Percentiles rank a stretch among this genome's conserved stretches.
These are phyloP conservation scores for Oryza glaberrima DNA, from an alignment of 176 grass and related monocot species.

Conservation along the genomic window DNA sequence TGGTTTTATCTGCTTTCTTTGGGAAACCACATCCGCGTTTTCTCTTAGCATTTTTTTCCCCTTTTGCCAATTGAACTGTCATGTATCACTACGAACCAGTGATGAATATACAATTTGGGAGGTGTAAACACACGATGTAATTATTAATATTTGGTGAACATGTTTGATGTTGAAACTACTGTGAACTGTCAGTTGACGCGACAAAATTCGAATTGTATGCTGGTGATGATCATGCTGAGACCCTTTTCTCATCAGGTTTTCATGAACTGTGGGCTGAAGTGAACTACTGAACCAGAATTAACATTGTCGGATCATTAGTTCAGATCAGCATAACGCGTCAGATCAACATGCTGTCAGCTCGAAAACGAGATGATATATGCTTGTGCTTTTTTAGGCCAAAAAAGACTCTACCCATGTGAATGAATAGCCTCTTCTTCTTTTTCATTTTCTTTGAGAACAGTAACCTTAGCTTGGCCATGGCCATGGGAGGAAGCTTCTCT, in stretches of 20 bases:
- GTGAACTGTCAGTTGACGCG: background rate
- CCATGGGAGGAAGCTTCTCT: constrained; percentile 43
- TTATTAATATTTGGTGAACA: background rate
- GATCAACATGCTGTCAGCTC: background rate
- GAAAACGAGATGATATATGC: constrained; percentile 21
- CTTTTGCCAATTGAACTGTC: too few species aligned
- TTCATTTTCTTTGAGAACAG: constrained; percentile 9
- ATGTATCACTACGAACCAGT: background rate
- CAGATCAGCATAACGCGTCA: constrained; percentile 28
- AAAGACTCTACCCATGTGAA: background rate
- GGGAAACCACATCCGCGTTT: too few species aligned
- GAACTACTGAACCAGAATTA: background rate
- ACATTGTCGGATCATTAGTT: background rate
- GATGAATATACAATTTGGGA: background rate
- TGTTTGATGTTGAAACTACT: background rate
- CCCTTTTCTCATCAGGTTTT: background rate
- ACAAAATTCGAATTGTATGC: background rate
- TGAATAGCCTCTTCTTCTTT: background rate
- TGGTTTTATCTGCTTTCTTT: too few species aligned
- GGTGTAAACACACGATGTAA: background rate
- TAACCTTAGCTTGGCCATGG: background rate
- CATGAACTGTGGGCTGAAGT: background rate
- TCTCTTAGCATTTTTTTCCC: too few species aligned
- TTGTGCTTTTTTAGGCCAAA: background rate
- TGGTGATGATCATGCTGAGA: background rate